Evolutionary conservation across 306 rosid genomes (phyloP).

Genomic region (Quercus suber): DNA sequence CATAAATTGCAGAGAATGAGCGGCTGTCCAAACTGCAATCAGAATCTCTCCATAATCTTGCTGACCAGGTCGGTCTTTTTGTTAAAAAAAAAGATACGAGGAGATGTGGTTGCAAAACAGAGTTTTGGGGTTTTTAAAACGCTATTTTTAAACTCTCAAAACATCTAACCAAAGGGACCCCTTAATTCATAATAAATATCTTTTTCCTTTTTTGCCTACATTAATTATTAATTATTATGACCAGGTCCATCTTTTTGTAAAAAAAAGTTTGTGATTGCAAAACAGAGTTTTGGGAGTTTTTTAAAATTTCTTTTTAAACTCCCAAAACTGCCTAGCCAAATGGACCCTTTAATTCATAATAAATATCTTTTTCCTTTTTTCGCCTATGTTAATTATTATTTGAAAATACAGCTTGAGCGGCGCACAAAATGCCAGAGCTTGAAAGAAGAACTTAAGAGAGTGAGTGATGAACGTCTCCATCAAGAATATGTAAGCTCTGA

Average conservation of each 20-base stretch:
- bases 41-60: slow-evolving; percentile 46
- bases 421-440: slow-evolving; percentile 45
- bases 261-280: background rate
- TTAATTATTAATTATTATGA: slow-evolving; percentile 14
- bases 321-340: rapidly evolving
- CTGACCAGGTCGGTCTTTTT: slow-evolving; percentile 39
- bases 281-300: no score
- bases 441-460: slow-evolving; percentile 52
- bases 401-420: slow-evolving; percentile 48
- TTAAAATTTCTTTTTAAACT: no score
- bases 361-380: no score
- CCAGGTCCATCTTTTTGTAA: slow-evolving; percentile 21
- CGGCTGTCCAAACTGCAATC: slow-evolving; percentile 31
- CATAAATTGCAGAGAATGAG: slow-evolving; percentile 50
- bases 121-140: no score
- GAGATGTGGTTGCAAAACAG: no score
- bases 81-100: background rate
- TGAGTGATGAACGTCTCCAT: slow-evolving; percentile 23
- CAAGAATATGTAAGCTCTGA: slow-evolving; percentile 38
- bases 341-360: no score
- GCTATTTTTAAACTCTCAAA: no score
- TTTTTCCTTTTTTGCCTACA: background rate
- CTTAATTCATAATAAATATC: no score
- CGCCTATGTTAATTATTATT: background rate
- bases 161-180: no score